Percentiles rank a stretch among this genome's conserved stretches.
phyloP scores from a whole-genome alignment of 441 rosid species.

The Bruguiera hainesii region DNA sequence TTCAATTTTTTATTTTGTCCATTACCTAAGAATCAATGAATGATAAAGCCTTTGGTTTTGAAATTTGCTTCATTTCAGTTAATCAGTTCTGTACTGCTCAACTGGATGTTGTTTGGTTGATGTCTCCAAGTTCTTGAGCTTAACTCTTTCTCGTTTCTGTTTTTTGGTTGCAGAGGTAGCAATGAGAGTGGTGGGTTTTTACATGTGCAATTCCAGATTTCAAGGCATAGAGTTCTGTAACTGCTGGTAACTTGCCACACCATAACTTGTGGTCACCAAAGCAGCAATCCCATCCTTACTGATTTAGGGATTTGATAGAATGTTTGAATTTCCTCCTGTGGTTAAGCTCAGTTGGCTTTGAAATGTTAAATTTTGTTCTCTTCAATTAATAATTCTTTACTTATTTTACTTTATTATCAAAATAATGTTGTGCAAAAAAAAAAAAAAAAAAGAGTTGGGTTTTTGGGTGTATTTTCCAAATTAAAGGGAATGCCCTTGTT shows the following conservation, averaged over 20 bases:
- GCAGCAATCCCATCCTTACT: conserved; percentile 20
- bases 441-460: conserved; percentile 22
- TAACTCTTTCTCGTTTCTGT: background rate
- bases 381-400: conserved; percentile 22
- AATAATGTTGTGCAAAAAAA: conserved; percentile 32
- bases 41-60: background rate
- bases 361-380: conserved; percentile 33
- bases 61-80: background rate
- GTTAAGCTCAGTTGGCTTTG: conserved; percentile 29
- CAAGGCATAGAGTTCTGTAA: conserved; percentile 31
- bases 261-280: conserved; percentile 18
- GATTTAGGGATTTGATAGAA: conserved; percentile 26
- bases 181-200: conserved; percentile 4
- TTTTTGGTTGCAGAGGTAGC: conserved; percentile 42
- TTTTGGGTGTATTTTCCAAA: conserved; percentile 5
- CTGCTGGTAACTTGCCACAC: conserved; percentile 26
- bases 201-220: conserved; percentile 4
- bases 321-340: conserved; percentile 25
- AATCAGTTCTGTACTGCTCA: no score
- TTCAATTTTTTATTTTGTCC: conserved; percentile 9
- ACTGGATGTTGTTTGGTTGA: background rate
- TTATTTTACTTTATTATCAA: conserved; percentile 12
- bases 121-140: conserved; percentile 1
- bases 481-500: conserved; percentile 28
- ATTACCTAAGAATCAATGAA: no score